Evolutionary conservation across 2,329 filamentous ascomycete species (phyloP), one percentile per base, ranked within the genome.

Genomic region (Zymoseptoria pseudotritici): DNA sequence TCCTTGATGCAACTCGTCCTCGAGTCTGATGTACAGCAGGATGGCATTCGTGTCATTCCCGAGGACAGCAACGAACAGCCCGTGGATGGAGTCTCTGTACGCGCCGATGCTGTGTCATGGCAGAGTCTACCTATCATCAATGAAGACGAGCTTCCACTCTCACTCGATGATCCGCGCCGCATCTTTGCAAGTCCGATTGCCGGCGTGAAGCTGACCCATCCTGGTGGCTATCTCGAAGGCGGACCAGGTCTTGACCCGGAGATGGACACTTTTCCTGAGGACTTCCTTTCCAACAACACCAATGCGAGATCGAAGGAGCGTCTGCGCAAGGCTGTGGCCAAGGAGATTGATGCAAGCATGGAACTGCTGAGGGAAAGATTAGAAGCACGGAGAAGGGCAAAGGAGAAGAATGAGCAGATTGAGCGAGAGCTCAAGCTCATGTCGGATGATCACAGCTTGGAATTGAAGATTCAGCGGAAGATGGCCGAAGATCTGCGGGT

Each of bases 171-270:
- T 21, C 65, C 73, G 1, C 73, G 77, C 2, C 75, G 78, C 29
- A 75, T 73, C 11, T 75, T 76, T 67, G 65, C 73, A 46, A 75
- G 73, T 24, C 71, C 74, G 7, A 69, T 80, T n/a, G 74, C 77
- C 0, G 77, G 77, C 29, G 61, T 80, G 11, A 70, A 70, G 36
- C 73, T 80, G 57, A 80, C 78, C 0, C 78, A 80, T 61, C 71
- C 71, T 2, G 73, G 75, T 9, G 78, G 78, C n/a, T 78, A 77
- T 52, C 69, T 78, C 26, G 77, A 79, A 52, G 78, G 78, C n/a
- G 78, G 78, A 1, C 77, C 76, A 0, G 76, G 76, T 0, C 73
- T 77, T 0, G 69, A 73, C 10, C 71, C 75, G 4, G 71, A 73
- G 0, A 66, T 73, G 58, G 67, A 71, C 58, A 71, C 65, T 1